These are phyloP conservation scores for Rhizopogon vesiculosus DNA, from an alignment of 768 basidiomycete species.

Conservation along the genomic window DNA sequence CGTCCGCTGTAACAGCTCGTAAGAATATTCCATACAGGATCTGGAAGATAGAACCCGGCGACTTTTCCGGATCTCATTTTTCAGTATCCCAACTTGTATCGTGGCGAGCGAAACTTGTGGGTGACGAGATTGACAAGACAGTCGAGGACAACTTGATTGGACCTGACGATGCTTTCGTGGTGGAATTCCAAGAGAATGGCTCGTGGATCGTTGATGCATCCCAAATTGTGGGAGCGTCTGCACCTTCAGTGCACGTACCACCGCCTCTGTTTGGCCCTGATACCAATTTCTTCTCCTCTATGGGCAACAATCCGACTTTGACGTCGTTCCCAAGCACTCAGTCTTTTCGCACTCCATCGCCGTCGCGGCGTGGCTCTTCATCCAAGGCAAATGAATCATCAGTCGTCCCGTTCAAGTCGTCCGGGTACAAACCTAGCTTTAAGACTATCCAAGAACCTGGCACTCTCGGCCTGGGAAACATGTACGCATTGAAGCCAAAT, in stretches of 20 bases:
- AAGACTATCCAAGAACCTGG: slow-evolving; percentile 56
- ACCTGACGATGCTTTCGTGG: slow-evolving; percentile 64
- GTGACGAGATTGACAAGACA: slow-evolving; percentile 37
- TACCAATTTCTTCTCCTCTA: slow-evolving; percentile 52
- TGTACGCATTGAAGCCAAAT: slow-evolving; percentile 37
- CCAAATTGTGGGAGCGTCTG: background rate
- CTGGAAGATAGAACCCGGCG: slow-evolving; percentile 51
- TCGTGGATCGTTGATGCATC: slow-evolving; percentile 51
- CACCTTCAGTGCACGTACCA: slow-evolving; percentile 21
- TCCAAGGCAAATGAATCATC: slow-evolving; percentile 23
- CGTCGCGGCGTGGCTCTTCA: slow-evolving; percentile 14
- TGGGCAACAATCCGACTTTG: slow-evolving; percentile 21
- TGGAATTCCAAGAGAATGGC: slow-evolving; percentile 64
- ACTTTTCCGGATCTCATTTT: slow-evolving; percentile 27
- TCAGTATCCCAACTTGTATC: slow-evolving; percentile 20
- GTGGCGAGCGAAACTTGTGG: slow-evolving; percentile 36
- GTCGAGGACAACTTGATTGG: slow-evolving; percentile 57
- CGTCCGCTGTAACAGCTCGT: slow-evolving; percentile 30
- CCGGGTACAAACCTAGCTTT: slow-evolving; percentile 29
- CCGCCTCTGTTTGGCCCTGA: slow-evolving; percentile 52
- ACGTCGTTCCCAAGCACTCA: slow-evolving; percentile 20
- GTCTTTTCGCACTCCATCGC: slow-evolving; percentile 17
- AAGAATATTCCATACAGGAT: slow-evolving; percentile 44
- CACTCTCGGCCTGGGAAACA: slow-evolving; percentile 83
- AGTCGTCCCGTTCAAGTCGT: slow-evolving; percentile 24